phyloP scores from a whole-genome alignment of 2,329 filamentous ascomycete species.

The Aspergillus intermedius region DNA sequence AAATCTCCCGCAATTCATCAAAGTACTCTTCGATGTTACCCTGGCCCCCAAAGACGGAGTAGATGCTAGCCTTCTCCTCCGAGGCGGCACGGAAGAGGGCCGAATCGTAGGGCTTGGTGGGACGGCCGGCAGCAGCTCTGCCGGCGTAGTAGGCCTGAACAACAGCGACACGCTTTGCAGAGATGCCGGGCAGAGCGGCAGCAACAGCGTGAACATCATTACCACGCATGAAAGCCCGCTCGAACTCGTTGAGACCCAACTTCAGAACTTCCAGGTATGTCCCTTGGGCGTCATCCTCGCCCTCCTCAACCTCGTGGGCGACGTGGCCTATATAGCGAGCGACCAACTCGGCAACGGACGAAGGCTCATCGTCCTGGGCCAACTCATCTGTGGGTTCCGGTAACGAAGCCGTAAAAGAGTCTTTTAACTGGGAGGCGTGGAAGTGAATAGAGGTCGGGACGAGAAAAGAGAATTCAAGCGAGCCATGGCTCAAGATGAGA shows the following conservation, averaged over 20 bases:
- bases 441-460: constrained; percentile 94
- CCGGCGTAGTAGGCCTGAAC: constrained; percentile 89
- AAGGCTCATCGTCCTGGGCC: constrained; percentile 97
- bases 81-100: constrained; percentile 83
- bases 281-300: constrained; percentile 80
- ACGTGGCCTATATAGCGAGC: constrained; percentile 89
- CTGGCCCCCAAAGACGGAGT: constrained; percentile 93
- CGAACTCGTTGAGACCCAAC: constrained; percentile 89
- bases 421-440: constrained; percentile 89
- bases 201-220: constrained; percentile 94
- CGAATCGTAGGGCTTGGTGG: constrained; percentile 88
- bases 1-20: constrained; percentile 87
- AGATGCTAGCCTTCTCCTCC: constrained; percentile 76
- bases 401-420: constrained; percentile 76
- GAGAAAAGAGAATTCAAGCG: constrained; percentile 91
- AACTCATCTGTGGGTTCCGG: constrained; percentile 93
- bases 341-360: constrained; percentile 84
- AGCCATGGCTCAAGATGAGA: constrained; percentile 83
- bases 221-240: constrained; percentile 85
- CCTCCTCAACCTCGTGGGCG: constrained; percentile 81
- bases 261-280: constrained; percentile 91
- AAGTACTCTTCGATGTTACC: constrained; percentile 99
- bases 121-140: constrained; percentile 72
- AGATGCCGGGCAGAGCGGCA: constrained; percentile 79
- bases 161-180: constrained; percentile 83